Evolutionary conservation across 2,329 filamentous ascomycete species (phyloP).

Genomic region (Pseudogymnoascus sp.): DNA sequence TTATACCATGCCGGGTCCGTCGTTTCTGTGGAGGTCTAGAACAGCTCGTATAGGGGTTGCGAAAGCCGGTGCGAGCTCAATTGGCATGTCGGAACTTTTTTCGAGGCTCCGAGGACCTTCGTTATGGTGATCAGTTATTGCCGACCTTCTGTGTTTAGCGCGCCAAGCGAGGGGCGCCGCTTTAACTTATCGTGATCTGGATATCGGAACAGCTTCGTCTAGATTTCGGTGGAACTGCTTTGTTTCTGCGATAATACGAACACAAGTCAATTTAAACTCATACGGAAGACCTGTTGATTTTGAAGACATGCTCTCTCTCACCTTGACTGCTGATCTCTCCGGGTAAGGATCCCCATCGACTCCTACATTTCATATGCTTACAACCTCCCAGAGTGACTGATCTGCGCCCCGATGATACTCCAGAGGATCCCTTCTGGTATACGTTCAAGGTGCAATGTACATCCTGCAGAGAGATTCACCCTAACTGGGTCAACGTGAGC

Average conservation of each 20-base stretch:
- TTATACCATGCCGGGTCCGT: constrained; percentile 30
- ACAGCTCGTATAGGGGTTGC: not conserved
- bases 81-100: not conserved
- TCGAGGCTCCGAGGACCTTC: not conserved
- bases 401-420: constrained; percentile 73
- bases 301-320: constrained; percentile 53
- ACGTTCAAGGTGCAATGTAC: constrained; percentile 98
- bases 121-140: not conserved
- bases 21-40: constrained; percentile 11
- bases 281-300: not conserved
- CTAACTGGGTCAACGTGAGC: constrained; percentile 77
- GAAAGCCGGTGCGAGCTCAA: not conserved
- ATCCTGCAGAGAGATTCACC: constrained; percentile 86
- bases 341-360: constrained; percentile 42
- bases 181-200: not conserved
- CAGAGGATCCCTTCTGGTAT: constrained; percentile 83
- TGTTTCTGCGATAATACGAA: constrained; percentile 2
- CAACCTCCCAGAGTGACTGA: constrained; percentile 65
- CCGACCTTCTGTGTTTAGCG: not conserved
- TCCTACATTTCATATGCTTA: constrained; percentile 11
- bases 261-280: not conserved
- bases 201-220: not conserved
- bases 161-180: constrained; percentile 1
- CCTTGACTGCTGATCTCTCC: constrained; percentile 58
- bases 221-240: not conserved